phyloP scores from a whole-genome alignment of 129 eudicot genomes.

The Smallanthus sonchifolius region DNA sequence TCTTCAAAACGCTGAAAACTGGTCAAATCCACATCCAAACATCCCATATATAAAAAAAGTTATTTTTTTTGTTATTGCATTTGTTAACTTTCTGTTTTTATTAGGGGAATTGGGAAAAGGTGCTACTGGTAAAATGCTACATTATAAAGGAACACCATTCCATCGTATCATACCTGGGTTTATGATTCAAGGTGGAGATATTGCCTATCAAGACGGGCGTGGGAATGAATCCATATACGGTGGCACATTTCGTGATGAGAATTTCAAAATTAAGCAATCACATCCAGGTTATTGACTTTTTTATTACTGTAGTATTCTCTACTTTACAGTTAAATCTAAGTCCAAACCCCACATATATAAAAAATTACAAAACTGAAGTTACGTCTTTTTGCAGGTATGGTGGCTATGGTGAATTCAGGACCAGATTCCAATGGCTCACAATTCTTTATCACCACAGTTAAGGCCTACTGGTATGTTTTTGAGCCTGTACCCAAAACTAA shows the following conservation, averaged over 20 bases:
- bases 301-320: not conserved
- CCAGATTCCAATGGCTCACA: slow-evolving; percentile 96
- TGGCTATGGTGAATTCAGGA: slow-evolving; percentile 92
- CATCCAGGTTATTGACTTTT: slow-evolving; percentile 58
- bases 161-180: slow-evolving; percentile 93
- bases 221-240: slow-evolving; percentile 81
- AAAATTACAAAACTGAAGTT: not conserved
- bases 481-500: not conserved
- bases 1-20: not conserved
- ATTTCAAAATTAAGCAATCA: slow-evolving; percentile 70
- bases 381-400: slow-evolving; percentile 49
- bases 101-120: slow-evolving; percentile 78
- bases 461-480: slow-evolving; percentile 70
- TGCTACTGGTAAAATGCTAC: slow-evolving; percentile 56
- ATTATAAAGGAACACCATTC: slow-evolving; percentile 79
- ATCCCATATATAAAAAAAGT: not conserved
- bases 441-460: slow-evolving; percentile 82
- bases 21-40: not conserved
- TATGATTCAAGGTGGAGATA: slow-evolving; percentile 98
- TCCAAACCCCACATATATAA: too few species aligned
- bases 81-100: slow-evolving; percentile 23
- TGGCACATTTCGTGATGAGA: slow-evolving; percentile 72
- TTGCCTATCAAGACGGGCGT: slow-evolving; percentile 49
- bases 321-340: not conserved
- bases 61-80: not conserved